Evolutionary conservation across 2,329 filamentous ascomycete species (phyloP).

Genomic region (Diaporthe sp.): DNA sequence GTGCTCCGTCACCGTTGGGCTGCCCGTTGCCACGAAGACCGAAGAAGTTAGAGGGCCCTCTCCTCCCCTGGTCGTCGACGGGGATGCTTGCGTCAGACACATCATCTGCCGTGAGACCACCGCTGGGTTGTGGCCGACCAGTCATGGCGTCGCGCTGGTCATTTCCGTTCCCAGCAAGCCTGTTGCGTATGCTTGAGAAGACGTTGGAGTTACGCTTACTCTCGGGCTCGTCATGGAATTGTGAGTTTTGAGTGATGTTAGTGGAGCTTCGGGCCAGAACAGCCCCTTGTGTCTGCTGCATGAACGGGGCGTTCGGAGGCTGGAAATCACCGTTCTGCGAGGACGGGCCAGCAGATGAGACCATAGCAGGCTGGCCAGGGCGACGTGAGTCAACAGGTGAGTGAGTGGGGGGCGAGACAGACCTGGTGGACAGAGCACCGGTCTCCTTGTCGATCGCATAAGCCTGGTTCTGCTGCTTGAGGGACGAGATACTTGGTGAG

Average conservation of each 20-base stretch:
- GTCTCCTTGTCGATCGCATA: constrained; percentile 65
- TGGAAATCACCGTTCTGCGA: constrained; percentile 35
- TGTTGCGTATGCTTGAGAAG: constrained; percentile 63
- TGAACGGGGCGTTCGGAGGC: constrained; percentile 36
- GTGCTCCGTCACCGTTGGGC: constrained; percentile 36
- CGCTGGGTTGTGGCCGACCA: constrained; percentile 34
- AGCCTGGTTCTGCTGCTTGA: constrained; percentile 44
- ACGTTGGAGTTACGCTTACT: constrained; percentile 54
- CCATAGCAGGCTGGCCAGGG: constrained; percentile 34
- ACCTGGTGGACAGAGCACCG: constrained; percentile 43
- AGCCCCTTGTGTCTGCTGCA: constrained; percentile 21
- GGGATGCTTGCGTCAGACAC: constrained; percentile 53
- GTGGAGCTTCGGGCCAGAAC: constrained; percentile 33
- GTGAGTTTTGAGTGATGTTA: constrained; percentile 36
- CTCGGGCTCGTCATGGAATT: constrained; percentile 48
- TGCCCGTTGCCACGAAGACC: constrained; percentile 41
- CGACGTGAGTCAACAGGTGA: constrained; percentile 34
- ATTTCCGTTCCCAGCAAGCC: constrained; percentile 48
- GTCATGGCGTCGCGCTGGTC: constrained; percentile 45
- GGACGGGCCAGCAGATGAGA: constrained; percentile 21
- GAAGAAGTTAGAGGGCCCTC: constrained; percentile 53
- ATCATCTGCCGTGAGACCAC: constrained; percentile 49
- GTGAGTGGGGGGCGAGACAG: constrained; percentile 36
- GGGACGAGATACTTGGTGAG: constrained; percentile 42
- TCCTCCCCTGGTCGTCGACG: constrained; percentile 51